Evolutionary conservation across 2,329 filamentous ascomycete genomes (phyloP), one percentile per base, ranked within the genome.

Genomic region (Ophiostoma triangulosporum): DNA sequence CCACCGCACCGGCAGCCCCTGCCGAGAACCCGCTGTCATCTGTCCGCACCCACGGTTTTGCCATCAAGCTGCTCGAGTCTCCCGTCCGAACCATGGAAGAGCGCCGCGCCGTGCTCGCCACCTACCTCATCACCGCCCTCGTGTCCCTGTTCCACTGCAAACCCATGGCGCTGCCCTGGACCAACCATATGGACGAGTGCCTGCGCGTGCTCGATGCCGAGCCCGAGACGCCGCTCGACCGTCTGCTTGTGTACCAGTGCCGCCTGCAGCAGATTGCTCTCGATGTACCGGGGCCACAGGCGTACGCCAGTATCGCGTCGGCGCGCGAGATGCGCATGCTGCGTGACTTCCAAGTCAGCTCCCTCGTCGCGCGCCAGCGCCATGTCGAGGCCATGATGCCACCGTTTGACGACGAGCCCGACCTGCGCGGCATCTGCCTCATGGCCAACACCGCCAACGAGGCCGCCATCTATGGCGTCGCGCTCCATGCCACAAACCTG

Each of bases 171-270:
- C 65, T 83, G 46, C 68, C 66, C 4, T 84, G 79, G 79, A 80
- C 73, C 1, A 59, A 73, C 1, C 71, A 80, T 52, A 73, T 83
- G 68, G 76, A 80, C 31, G 76, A 81, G 26, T 76, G 71, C 31
- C 64, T 82, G 1, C 64, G 69, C 3, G 58, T 70, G 1, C 64
- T 84, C 0, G 43, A 52, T 8, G 29, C 45, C n/a, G 38, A 43
- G 9, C 50, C 49, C 5, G 52, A 57, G 12, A 52, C 55, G 15
- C 45, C 52, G 3, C 50, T 52, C 6, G 55, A 57, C 32, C 45
- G 46, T 1, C 29, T 57, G 8, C 52, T 57, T 2, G 52, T 51
- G 4, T 53, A 57, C 22, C 55, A 52, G 46, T 54, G 53, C 26
- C 55, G 55, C 6, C 45, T 57, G 26, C 55, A 57, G 45, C 52